A percentile compares a stretch with the other conserved stretches of the same genome.
phyloP scores from a whole-genome alignment of 1,139 yeast species.

The Protomyces inouyei region DNA sequence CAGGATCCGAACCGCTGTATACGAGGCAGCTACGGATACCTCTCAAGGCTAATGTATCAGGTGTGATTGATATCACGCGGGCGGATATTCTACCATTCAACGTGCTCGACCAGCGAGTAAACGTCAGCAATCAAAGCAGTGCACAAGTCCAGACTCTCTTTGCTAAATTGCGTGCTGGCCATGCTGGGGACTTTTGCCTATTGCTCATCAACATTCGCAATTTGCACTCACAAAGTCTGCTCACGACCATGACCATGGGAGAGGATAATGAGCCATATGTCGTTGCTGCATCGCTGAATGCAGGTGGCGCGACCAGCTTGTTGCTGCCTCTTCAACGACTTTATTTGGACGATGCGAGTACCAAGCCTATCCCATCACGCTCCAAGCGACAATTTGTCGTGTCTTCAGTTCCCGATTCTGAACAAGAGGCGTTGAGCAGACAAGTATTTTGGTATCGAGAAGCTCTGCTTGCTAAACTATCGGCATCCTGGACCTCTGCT shows the following conservation, averaged over 20 bases:
- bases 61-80: slow-evolving; percentile 68
- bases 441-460: slow-evolving; percentile 79
- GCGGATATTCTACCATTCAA: slow-evolving; percentile 62
- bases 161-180: background rate
- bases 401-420: slow-evolving; percentile 41
- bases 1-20: slow-evolving; percentile 37
- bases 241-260: slow-evolving; percentile 34
- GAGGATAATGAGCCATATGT: slow-evolving; percentile 33
- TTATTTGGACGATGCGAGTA: slow-evolving; percentile 45
- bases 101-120: slow-evolving; percentile 4
- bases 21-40: slow-evolving; percentile 60
- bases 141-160: background rate
- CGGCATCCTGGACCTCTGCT: slow-evolving; percentile 56
- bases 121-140: background rate
- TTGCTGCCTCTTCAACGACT: slow-evolving; percentile 65
- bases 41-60: slow-evolving; percentile 59
- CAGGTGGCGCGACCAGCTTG: slow-evolving; percentile 55
- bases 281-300: slow-evolving; percentile 41
- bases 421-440: slow-evolving; percentile 43
- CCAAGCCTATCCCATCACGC: slow-evolving; percentile 65
- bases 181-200: slow-evolving; percentile 52
- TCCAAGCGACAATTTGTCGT: slow-evolving; percentile 67
- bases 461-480: slow-evolving; percentile 52
- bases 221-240: slow-evolving; percentile 51
- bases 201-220: slow-evolving; percentile 66